These are phyloP conservation scores for Panicum miliaceum DNA, from an alignment of 176 grass and related monocot genomes.

Conservation along the genomic window DNA sequence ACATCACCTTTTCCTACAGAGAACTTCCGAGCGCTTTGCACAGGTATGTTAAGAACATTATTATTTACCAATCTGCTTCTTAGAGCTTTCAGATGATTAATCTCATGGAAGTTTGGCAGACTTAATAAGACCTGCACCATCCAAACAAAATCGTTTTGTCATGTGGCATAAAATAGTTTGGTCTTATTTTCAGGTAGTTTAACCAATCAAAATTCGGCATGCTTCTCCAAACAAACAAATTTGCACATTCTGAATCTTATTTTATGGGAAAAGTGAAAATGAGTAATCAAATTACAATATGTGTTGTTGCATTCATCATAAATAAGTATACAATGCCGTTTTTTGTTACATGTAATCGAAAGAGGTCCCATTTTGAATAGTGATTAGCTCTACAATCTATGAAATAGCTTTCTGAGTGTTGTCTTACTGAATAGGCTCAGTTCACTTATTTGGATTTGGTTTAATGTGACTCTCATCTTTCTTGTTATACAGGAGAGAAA, in stretches of 20 bases:
- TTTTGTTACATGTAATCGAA: neutral
- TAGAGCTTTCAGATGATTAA: neutral
- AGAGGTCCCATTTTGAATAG: neutral
- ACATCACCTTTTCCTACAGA: conserved; percentile 51
- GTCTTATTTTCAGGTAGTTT: neutral
- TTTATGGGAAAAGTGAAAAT: neutral
- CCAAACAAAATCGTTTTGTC: neutral
- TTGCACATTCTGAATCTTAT: neutral
- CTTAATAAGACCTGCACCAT: neutral
- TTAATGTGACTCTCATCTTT: neutral
- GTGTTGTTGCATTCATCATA: conserved; percentile 7
- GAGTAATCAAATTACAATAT: neutral
- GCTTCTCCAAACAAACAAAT: neutral
- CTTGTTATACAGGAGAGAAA: conserved; percentile 80
- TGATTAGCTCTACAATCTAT: neutral
- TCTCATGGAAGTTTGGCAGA: neutral
- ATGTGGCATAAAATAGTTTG: neutral
- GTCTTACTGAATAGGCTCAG: neutral
- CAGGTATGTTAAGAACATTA: conserved; percentile 54
- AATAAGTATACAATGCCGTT: neutral
- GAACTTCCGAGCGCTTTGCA: conserved; percentile 97
- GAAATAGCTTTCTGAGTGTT: neutral
- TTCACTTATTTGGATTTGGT: neutral
- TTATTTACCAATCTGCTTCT: neutral
- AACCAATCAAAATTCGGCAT: neutral